Conservation (phyloP, 2,329 filamentous ascomycete genomes). For the Dothistroma septosporum region DNA sequence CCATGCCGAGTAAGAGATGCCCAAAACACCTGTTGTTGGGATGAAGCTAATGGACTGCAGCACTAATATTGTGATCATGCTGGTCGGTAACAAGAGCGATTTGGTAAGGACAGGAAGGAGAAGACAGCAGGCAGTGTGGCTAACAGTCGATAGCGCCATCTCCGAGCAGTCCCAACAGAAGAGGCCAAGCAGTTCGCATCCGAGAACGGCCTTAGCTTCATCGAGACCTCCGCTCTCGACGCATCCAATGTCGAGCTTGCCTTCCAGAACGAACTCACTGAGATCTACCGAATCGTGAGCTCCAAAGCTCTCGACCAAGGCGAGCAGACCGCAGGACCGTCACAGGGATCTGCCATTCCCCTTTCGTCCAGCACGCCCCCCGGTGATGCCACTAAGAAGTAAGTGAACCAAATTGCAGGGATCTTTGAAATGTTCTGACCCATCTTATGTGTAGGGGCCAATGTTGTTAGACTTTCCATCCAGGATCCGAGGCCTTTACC, state of each 20-base stretch:
- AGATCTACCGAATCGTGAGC: constrained; percentile 99
- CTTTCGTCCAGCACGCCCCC: constrained; percentile 50
- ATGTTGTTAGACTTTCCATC: constrained; percentile 61
- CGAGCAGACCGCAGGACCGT: constrained; percentile 70
- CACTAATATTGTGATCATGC: constrained; percentile 98
- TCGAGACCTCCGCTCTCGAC: constrained; percentile 97
- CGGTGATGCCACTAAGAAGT: constrained; percentile 70
- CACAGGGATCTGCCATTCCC: constrained; percentile 68
- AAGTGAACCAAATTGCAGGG: not conserved
- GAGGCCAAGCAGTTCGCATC: constrained; percentile 98
- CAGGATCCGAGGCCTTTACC: not conserved
- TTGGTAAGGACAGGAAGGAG: constrained; percentile 49
- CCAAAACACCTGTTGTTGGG: too few species aligned
- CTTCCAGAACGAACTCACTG: constrained; percentile 97
- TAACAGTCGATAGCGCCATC: not conserved
- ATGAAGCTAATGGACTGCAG: too few species aligned
- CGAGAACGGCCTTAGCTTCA: constrained; percentile 75
- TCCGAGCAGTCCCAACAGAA: constrained; percentile 2
- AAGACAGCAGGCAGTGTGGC: not conserved
- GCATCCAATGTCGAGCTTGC: constrained; percentile 98
- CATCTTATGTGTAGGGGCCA: constrained; percentile 48
- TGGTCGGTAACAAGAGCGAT: constrained; percentile 99
- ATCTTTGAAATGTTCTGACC: not conserved
- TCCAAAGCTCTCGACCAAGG: constrained; percentile 93
- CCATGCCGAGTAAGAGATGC: too few species aligned